Conservation (phyloP, 148 eudicot species). For the Vaccinium myrtillus region DNA sequence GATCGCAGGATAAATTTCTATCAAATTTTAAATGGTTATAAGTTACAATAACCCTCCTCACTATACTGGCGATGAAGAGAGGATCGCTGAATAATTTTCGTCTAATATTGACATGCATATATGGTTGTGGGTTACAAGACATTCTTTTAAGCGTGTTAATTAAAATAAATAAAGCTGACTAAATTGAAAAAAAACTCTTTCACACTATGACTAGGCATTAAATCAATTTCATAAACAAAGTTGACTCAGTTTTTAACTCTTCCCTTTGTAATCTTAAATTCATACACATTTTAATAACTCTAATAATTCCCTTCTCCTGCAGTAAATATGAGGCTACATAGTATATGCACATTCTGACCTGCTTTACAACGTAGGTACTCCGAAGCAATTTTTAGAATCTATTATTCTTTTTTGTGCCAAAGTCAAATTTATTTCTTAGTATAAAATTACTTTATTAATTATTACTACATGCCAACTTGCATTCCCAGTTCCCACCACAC, state of each 20-base stretch:
- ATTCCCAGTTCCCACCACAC: not conserved
- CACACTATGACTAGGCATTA: not conserved
- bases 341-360: not conserved
- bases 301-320: not conserved
- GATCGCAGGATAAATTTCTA: no score
- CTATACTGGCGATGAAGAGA: no score
- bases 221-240: not conserved
- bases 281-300: not conserved
- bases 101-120: not conserved
- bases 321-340: not conserved
- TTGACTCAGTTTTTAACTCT: conserved; percentile 1
- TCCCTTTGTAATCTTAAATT: not conserved
- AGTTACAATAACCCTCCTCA: not conserved
- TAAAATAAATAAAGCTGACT: not conserved
- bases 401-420: not conserved
- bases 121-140: not conserved
- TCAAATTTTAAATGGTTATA: no score
- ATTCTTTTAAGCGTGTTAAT: not conserved
- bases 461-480: not conserved
- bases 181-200: not conserved
- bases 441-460: not conserved
- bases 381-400: not conserved
- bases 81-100: not conserved
- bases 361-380: not conserved
- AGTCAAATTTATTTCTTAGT: not conserved